Conservation (phyloP, 176 grass and related monocot species). For the Ananas comosus region DNA sequence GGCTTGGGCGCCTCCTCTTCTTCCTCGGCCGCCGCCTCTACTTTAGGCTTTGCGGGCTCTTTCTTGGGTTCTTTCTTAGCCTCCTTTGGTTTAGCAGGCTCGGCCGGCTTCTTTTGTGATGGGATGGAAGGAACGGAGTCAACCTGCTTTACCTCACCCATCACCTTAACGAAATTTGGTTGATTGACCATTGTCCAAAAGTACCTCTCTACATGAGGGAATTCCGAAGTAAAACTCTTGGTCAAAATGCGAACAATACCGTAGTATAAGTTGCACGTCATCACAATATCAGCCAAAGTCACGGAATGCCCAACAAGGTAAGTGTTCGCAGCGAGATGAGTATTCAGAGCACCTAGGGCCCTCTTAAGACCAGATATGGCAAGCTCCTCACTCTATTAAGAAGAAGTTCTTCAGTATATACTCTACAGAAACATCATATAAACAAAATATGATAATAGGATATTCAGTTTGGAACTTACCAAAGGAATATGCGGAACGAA, state of each 20-base stretch:
- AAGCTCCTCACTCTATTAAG: conserved; percentile 44
- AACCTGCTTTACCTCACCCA: conserved; percentile 56
- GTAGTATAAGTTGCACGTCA: conserved; percentile 59
- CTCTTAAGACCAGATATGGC: conserved; percentile 49
- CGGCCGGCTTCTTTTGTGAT: conserved; percentile 38
- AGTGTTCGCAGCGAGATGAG: conserved; percentile 58
- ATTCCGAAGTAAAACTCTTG: conserved; percentile 63
- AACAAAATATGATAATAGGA: not conserved
- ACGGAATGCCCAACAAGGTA: conserved; percentile 65
- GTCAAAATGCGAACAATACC: conserved; percentile 45
- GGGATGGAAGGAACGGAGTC: conserved; percentile 42
- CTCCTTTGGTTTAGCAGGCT: conserved; percentile 53
- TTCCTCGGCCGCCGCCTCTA: conserved; percentile 23
- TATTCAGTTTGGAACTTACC: conserved; percentile 25
- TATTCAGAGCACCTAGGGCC: conserved; percentile 53
- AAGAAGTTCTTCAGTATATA: not conserved
- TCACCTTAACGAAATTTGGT: conserved; percentile 55
- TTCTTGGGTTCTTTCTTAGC: conserved; percentile 46
- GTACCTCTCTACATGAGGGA: conserved; percentile 83
- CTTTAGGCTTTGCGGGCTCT: conserved; percentile 54
- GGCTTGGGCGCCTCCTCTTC: conserved; percentile 77
- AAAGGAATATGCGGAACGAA: conserved; percentile 22
- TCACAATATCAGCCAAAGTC: conserved; percentile 72
- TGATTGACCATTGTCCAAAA: conserved; percentile 90
- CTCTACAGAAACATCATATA: not conserved